Evolutionary conservation across 495 filamentous ascomycete genomes (phyloP).

Genomic region (Neurospora sublineolata): DNA sequence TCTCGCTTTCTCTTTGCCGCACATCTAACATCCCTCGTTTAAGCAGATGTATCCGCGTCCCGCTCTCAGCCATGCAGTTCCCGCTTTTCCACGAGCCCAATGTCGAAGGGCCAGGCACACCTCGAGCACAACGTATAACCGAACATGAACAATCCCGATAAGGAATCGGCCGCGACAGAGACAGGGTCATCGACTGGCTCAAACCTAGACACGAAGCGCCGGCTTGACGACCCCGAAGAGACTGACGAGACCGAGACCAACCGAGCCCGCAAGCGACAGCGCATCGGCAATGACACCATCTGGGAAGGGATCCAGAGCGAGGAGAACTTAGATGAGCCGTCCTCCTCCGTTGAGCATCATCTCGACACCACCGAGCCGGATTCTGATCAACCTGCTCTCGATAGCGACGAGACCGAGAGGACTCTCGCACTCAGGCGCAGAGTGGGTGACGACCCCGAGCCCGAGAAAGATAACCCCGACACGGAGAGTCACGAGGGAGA

Average conservation of each 20-base stretch:
- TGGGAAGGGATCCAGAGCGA: background rate
- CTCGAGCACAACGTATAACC: background rate
- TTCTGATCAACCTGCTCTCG: background rate
- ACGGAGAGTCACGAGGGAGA: background rate
- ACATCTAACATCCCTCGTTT: background rate
- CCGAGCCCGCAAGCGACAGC: background rate
- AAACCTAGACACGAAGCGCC: background rate
- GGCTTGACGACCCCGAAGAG: background rate
- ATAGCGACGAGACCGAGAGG: background rate
- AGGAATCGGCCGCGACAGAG: background rate
- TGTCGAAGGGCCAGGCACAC: background rate
- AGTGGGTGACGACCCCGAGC: background rate
- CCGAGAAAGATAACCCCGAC: accelerated
- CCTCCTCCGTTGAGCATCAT: background rate
- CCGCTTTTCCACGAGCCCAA: background rate
- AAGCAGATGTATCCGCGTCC: background rate
- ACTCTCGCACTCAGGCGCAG: background rate
- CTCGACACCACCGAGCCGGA: background rate
- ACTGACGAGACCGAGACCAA: background rate
- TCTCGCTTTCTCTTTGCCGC: background rate
- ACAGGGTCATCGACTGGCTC: background rate
- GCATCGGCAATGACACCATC: background rate
- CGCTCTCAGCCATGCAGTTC: background rate
- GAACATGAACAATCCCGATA: background rate
- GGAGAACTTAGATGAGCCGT: background rate